Base-by-base conservation (phyloP, 495 filamentous ascomycete species). In the Pseudomonodictys pantanalensis region DNA sequence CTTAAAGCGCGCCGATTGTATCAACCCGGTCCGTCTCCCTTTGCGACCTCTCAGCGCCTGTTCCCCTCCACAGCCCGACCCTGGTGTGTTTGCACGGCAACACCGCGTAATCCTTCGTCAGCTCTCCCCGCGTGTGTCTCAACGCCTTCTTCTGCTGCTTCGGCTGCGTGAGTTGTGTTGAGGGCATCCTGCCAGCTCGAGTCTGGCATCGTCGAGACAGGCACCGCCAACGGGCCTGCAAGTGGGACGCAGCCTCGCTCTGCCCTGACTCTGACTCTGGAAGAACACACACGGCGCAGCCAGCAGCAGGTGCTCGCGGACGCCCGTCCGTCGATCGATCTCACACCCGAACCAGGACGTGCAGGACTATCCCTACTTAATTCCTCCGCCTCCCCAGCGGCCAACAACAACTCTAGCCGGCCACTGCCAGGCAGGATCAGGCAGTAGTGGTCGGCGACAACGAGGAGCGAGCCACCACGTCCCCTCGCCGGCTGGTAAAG, bases 321-420 rank as follows among this genome's bases (percentile, higher is more conserved):
- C 60, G 38, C 44, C 53, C 52, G 35, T 56, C n/a, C 52, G 60
- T 58, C 46, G 60, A 63, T 63, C 60, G 52, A 63, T 63, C 60
- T 63, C 38, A 38, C 59, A 62, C 52, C 59, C 52, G 45, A 46
- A 28, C 30, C n/a, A n/a, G 28, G 52, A 29, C 51, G 53, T 53
- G 60, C 59, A 55, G 58, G 29, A 30, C 51, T 32, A 54, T 48
- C 52, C 52, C 45, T 56, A 29, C 58, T 24, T 30, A 30, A 52
- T 25, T n/a, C 35, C n/a, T 30, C 47, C 44, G 49, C 20, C 43
- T 26, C 46, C 48, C 26, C 8, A 25, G 17, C 15, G 2, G 7
- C 18, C 24, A 20, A 8, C 56, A 45, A 46, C 56, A 52, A 41
- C 23, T 54, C 58, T 22, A 39, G 51, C 49, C 58, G 49, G 41